Evolutionary conservation across 805 yeast species (phyloP).

Genomic region (Teunomyces atbi): DNA sequence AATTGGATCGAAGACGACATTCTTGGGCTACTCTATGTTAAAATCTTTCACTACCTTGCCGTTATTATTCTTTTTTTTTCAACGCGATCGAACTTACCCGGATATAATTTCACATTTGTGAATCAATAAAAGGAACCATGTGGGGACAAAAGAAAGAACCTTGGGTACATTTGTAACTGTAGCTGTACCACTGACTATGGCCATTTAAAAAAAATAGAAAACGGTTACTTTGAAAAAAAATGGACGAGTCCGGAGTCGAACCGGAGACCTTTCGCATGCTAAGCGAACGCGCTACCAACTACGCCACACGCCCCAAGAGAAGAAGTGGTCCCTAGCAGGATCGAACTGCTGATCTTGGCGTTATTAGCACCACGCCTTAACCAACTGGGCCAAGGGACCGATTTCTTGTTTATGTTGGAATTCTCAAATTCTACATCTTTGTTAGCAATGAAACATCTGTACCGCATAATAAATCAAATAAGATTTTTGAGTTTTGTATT

Average conservation of each 20-base stretch:
- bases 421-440: not conserved
- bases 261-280: constrained; percentile 80
- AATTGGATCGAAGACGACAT: constrained; percentile 74
- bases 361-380: constrained; percentile 53
- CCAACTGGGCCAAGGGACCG: constrained; percentile 55
- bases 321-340: constrained; percentile 77
- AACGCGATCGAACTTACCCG: constrained; percentile 3
- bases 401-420: not conserved
- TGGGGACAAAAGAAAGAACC: too few relatives aligned
- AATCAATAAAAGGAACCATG: too few relatives aligned
- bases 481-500: too few relatives aligned
- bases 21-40: not conserved
- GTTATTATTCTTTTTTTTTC: constrained; percentile 3
- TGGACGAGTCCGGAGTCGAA: constrained; percentile 78
- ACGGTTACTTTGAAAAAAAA: constrained; percentile 18
- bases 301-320: constrained; percentile 68
- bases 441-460: not conserved
- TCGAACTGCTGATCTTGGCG: constrained; percentile 80
- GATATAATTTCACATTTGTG: not conserved
- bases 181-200: too few relatives aligned
- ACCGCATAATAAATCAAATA: too few relatives aligned
- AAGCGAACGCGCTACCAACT: constrained; percentile 83
- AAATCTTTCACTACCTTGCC: constrained; percentile 5
- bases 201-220: not conserved
- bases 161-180: too few relatives aligned